Percentiles rank a stretch among this genome's conserved stretches.
Conservation (phyloP, 768 basidiomycete species). For the Mycena amicta region DNA sequence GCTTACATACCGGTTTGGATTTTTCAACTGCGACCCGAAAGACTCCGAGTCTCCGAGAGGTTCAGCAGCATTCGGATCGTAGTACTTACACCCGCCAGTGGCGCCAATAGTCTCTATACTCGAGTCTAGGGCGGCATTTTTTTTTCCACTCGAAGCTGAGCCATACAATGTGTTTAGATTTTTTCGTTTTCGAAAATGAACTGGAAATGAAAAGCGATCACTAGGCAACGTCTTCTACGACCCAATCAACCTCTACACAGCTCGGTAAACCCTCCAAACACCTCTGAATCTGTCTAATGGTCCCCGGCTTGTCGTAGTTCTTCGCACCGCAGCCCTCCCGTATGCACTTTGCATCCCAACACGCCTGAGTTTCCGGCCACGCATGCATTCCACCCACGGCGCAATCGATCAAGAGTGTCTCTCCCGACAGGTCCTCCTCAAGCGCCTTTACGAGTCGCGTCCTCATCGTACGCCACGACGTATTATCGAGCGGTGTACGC, state of each 20-base stretch:
- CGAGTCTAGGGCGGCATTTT: too few species aligned
- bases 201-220: too few species aligned
- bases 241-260: conserved; percentile 31
- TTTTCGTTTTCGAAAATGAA: too few species aligned
- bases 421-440: conserved; percentile 5
- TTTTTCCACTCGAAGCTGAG: too few species aligned
- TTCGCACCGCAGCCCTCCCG: conserved; percentile 51
- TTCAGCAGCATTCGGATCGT: too few species aligned
- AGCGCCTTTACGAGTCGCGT: conserved; percentile 59
- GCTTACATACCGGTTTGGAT: too few species aligned
- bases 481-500: conserved; percentile 53
- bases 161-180: too few species aligned
- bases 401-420: conserved; percentile 9
- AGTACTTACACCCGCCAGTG: too few species aligned
- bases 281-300: conserved; percentile 58
- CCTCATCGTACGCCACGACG: conserved; percentile 65
- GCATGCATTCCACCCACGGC: conserved; percentile 46
- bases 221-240: too few species aligned
- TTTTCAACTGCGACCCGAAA: too few species aligned
- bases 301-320: conserved; percentile 62
- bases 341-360: conserved; percentile 64
- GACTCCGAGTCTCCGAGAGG: too few species aligned
- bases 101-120: too few species aligned
- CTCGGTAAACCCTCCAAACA: conserved; percentile 58
- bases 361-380: conserved; percentile 62